Evolutionary conservation across 495 filamentous ascomycete species (phyloP), one percentile per base, ranked within the genome.

Genomic region (Lophiostoma macrostomum): DNA sequence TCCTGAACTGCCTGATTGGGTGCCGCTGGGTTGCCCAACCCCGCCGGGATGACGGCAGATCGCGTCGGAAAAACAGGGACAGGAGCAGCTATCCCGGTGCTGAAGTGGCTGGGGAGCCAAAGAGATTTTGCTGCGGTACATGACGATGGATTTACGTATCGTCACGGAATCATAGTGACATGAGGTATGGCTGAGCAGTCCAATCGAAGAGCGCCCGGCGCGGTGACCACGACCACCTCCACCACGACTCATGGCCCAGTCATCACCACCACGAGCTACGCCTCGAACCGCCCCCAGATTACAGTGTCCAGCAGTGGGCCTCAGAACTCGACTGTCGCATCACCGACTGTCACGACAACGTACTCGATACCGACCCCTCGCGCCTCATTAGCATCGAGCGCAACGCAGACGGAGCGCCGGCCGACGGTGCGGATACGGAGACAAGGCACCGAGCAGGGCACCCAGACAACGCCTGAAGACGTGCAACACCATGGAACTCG

Each of bases 371-470:
- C 43, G 2, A 2, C 11, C 4, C 42, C 19, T 1, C 41, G 16
- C 6, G 18, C 10, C 18, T 24, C 24, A 5, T 3, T 27, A 13
- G 5, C 53, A 11, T 34, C 53, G 1, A 18, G 12, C 20, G 1
- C 53, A 16, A 56, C 43, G 5, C 53, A 56, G 27, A 34, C 53
- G 6, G 35, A 50, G n/a, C 53, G 53, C 10, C 38, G 16, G 19
- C 53, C 43, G 10, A 49, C 53, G 43, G 44, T 56, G 29, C 53
- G 53, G 7, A 40, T 56, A 1, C 32, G 45, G 20, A 14, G 36
- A 34, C 44, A 49, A 18, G 36, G 25, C n/a, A 22, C 44, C 14
- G 45, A 49, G 10, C 4, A 18, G 6, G 29, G 35, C 36, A 50
- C 27, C 5, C 36, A 42, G 19, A 27, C 43, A 0, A 14, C 27